Evolutionary conservation across 345 rosid genomes (phyloP), one percentile per base, ranked within the genome.

Genomic region (Schrenkiella parvula): DNA sequence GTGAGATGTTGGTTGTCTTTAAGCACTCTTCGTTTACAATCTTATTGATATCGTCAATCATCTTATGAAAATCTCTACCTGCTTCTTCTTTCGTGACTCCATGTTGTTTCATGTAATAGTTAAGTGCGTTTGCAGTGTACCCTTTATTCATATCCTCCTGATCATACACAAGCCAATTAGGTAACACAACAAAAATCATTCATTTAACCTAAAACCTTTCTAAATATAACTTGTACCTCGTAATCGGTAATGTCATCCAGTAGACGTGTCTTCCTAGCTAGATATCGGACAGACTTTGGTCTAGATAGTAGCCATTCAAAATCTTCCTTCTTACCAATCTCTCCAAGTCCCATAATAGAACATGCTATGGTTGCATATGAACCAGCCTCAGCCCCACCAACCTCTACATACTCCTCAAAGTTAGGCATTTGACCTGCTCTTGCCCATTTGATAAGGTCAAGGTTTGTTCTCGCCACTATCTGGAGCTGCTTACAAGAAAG

Each of bases 91-190:
- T 35, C 0, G 60, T 46, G 2, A 57, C 19, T 55, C 53, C 66
- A 17, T 66, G 55, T 17, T 44, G 26, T 31, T 57, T 66, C 28
- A 74, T 74, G 32, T 66, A 74, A 28, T 35, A 65, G 64, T 55
- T 56, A 2, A 66, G 7, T 28, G 51, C 66, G 15, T 55, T 64
- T 25, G 58, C 57, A 15, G 61, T 48, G 23, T 74, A 57, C 6
- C 78, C 72, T 56, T 39, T 66, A 2, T 58, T 44, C 56, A 54
- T 66, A 82, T 78, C 73, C 74, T 82, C 85, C 71, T 63, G 31
- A 71, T 59, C 18, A 54, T 2, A 47, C 41, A 46, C 69, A 38
- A 29, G 6, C 3, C 7, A 43, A 43, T 43, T 41, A 39, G 6
- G 34, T 62, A 56, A 17, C 2, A 8, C 28, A 28, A 46, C 12